phyloP scores from a whole-genome alignment of 2,329 filamentous ascomycete genomes.

The Boeremia exigua region DNA sequence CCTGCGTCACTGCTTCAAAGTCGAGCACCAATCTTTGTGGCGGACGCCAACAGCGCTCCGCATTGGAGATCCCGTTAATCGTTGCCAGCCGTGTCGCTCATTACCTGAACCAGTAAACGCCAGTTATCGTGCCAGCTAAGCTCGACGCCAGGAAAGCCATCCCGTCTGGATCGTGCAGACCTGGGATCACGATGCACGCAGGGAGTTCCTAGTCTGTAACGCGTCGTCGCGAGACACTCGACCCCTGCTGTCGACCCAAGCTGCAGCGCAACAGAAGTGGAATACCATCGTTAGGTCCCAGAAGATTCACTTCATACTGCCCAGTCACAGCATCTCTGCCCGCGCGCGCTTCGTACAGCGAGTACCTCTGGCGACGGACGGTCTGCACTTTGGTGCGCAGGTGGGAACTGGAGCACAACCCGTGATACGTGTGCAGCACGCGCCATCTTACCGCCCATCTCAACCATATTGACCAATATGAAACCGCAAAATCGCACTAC shows the following conservation, averaged over 20 bases:
- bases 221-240: constrained; percentile 9
- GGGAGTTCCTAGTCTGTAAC: constrained; percentile 30
- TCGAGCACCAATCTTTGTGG: constrained; percentile 32
- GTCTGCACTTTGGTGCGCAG: constrained; percentile 10
- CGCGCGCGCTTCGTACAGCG: constrained; percentile 28
- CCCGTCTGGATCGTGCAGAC: constrained; percentile 43
- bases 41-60: constrained; percentile 37
- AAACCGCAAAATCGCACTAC: constrained; percentile 3
- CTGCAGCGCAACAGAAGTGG: constrained; percentile 19
- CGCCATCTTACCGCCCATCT: neutral
- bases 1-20: constrained; percentile 37
- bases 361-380: neutral
- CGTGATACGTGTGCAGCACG: constrained; percentile 1
- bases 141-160: constrained; percentile 42
- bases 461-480: constrained; percentile 1
- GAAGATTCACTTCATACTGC: constrained; percentile 6
- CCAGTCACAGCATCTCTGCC: constrained; percentile 16
- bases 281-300: constrained; percentile 9
- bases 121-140: constrained; percentile 40
- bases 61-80: constrained; percentile 39
- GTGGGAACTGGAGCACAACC: constrained; percentile 8
- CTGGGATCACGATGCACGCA: constrained; percentile 33
- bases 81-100: constrained; percentile 31
- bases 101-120: constrained; percentile 33
- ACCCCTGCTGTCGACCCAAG: constrained; percentile 22